phyloP scores from a whole-genome alignment of 2,329 filamentous ascomycete species.

The Endoconidiophora polonica region DNA sequence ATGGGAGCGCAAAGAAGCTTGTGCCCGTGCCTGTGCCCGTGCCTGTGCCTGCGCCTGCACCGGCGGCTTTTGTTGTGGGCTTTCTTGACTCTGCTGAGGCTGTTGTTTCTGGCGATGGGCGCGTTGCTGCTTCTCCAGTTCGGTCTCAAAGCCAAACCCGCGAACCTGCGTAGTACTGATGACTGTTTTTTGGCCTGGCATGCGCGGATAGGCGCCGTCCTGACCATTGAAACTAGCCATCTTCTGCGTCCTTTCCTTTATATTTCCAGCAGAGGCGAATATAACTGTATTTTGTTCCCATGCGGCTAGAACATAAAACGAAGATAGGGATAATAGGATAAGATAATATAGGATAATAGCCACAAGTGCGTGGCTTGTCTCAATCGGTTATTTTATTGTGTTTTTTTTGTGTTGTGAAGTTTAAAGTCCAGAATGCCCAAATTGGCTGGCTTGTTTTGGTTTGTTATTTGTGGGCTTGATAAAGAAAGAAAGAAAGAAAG shows the following conservation, averaged over 20 bases:
- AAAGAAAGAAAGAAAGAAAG: no score
- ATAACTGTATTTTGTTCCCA: no score
- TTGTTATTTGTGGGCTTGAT: no score
- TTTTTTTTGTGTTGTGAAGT: no score
- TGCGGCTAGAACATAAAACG: background rate
- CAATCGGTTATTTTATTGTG: no score
- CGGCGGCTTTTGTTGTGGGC: background rate
- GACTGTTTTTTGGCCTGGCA: slow-evolving; percentile 4
- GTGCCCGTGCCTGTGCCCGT: background rate
- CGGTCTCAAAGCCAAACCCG: slow-evolving; percentile 7
- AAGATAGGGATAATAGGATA: background rate
- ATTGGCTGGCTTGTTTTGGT: no score
- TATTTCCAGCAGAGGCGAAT: background rate
- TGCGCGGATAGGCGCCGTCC: slow-evolving; percentile 10
- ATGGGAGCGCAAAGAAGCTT: no score
- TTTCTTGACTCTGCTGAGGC: background rate
- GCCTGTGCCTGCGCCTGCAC: background rate
- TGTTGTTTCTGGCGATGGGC: background rate
- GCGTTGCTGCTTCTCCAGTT: slow-evolving; percentile 2
- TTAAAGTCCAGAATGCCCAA: no score
- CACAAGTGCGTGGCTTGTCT: no score
- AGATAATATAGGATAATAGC: background rate
- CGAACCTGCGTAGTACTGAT: slow-evolving; percentile 2
- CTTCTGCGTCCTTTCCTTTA: background rate
- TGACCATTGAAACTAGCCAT: slow-evolving; percentile 5